Evolutionary conservation across 148 eudicot genomes (phyloP).

Genomic region (Amaranthus hypochondriacus): DNA sequence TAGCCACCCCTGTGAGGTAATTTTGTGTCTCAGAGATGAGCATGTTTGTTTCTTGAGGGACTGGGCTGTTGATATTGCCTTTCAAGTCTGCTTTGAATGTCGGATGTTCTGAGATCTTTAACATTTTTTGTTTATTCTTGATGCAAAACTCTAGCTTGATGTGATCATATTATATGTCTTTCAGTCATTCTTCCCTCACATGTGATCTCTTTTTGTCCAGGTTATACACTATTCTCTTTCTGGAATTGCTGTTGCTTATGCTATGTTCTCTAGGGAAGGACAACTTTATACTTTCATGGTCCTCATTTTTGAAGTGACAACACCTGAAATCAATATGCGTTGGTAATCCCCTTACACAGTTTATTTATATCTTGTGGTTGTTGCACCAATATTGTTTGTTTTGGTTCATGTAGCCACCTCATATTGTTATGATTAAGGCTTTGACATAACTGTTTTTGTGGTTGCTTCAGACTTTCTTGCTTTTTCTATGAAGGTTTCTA

Average conservation of each 20-base stretch:
- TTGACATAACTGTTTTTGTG: background rate
- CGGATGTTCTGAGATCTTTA: too few relatives aligned
- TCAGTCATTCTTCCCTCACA: constrained; percentile 15
- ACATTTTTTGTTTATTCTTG: too few relatives aligned
- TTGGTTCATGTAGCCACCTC: too few relatives aligned
- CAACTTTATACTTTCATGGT: constrained; percentile 98
- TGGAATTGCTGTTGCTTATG: constrained; percentile 82
- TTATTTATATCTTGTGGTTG: background rate
- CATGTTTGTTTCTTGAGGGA: too few relatives aligned
- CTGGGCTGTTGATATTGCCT: too few relatives aligned
- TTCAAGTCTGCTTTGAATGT: too few relatives aligned
- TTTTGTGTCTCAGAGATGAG: too few relatives aligned
- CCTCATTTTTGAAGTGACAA: constrained; percentile 92
- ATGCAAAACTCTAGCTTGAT: too few relatives aligned
- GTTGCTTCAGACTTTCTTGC: background rate
- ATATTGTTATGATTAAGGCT: too few relatives aligned
- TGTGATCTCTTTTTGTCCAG: constrained; percentile 35
- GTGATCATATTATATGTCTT: too few relatives aligned
- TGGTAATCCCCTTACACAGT: constrained; percentile 41
- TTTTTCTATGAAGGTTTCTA: constrained; percentile 61
- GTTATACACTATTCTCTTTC: constrained; percentile 92
- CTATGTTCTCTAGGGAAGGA: constrained; percentile 94
- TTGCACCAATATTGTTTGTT: background rate
- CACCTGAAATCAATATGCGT: constrained; percentile 94
- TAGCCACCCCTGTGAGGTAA: too few relatives aligned